These are phyloP conservation scores for Solanum verrucosum DNA, from an alignment of 257 asterid genomes.

Conservation along the genomic window DNA sequence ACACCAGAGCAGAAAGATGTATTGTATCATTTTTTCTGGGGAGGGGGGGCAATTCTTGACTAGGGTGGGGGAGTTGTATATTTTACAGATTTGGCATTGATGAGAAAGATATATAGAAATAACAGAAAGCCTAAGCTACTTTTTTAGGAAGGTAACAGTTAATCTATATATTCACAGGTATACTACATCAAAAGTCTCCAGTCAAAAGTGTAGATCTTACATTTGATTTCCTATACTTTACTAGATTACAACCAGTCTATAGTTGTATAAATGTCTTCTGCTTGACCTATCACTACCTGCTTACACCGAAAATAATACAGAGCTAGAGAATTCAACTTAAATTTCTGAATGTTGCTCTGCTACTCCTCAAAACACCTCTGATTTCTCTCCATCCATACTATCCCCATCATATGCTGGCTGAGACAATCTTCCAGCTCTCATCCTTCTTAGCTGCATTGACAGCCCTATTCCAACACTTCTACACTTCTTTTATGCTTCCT, in stretches of 20 bases:
- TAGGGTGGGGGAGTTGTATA: neutral
- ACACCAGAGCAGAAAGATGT: neutral
- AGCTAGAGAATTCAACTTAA: neutral
- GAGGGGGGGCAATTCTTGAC: neutral
- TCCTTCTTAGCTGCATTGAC: neutral
- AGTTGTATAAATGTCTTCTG: neutral
- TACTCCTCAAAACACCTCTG: neutral
- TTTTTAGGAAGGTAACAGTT: neutral
- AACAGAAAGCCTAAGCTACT: neutral
- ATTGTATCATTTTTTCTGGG: neutral
- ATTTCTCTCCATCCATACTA: neutral
- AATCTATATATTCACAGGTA: neutral
- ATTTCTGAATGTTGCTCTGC: neutral
- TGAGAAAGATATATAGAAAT: neutral
- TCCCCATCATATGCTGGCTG: neutral
- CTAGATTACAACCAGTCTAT: neutral
- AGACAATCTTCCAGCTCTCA: neutral
- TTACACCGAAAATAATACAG: neutral
- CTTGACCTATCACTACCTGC: neutral
- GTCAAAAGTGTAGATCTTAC: neutral
- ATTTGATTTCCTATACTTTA: neutral
- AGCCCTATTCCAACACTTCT: neutral
- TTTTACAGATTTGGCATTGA: neutral
- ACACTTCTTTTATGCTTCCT: neutral
- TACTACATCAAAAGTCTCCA: neutral